A percentile compares a stretch with the other conserved stretches of the same genome.
phyloP scores from a whole-genome alignment of 2,329 filamentous ascomycete genomes.

The Stemphylium lycopersici region DNA sequence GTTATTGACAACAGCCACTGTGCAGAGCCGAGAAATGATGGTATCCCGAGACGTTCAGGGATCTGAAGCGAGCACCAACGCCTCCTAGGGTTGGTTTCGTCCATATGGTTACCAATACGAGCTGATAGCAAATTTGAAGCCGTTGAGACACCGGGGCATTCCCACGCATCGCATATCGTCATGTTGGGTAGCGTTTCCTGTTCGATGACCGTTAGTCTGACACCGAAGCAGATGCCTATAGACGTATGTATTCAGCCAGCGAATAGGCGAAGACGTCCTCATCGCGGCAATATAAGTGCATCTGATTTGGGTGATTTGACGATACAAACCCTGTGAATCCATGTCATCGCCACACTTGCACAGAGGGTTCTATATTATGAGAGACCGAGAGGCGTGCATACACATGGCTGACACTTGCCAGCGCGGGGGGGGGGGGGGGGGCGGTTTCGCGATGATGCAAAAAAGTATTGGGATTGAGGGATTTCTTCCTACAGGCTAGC shows the following conservation, averaged over 20 bases:
- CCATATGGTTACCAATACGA: constrained; percentile 11
- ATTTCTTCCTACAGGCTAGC: constrained; percentile 21
- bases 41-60: constrained; percentile 5
- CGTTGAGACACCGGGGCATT: constrained; percentile 15
- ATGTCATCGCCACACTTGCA: constrained; percentile 15
- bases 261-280: constrained; percentile 5
- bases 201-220: not conserved
- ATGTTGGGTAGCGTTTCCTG: not conserved
- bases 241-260: constrained; percentile 9
- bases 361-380: constrained; percentile 16
- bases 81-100: constrained; percentile 7
- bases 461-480: constrained; percentile 17
- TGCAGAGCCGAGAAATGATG: constrained; percentile 9
- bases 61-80: constrained; percentile 14
- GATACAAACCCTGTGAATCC: not conserved
- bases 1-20: not conserved
- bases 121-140: constrained; percentile 10
- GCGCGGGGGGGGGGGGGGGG: constrained; percentile 7
- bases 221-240: not conserved
- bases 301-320: constrained; percentile 12
- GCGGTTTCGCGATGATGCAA: constrained; percentile 18
- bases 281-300: constrained; percentile 13
- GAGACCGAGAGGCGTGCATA: constrained; percentile 2
- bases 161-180: constrained; percentile 6
- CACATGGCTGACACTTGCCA: constrained; percentile 11